Percentiles rank a stretch among this genome's conserved stretches.
Evolutionary conservation across 768 basidiomycete species (phyloP).

Genomic region (Cystofilobasidium capitatum): DNA sequence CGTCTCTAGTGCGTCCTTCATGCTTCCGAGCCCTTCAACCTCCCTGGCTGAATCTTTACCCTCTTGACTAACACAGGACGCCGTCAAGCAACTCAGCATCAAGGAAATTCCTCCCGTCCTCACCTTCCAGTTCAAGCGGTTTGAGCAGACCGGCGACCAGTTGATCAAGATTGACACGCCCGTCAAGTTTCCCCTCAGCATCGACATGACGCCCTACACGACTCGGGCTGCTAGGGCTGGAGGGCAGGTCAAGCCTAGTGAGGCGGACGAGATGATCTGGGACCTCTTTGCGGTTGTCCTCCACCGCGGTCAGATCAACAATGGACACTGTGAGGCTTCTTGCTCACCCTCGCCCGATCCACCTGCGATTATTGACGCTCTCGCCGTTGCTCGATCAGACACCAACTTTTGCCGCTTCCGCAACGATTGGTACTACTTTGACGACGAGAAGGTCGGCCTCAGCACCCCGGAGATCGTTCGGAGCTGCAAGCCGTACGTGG

Average conservation of each 20-base stretch:
- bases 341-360: too few relatives aligned
- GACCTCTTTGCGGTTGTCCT: slow-evolving; percentile 88
- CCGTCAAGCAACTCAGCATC: slow-evolving; percentile 75
- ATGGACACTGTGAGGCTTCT: slow-evolving; percentile 58
- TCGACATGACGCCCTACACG: slow-evolving; percentile 85
- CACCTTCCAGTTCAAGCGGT: slow-evolving; percentile 95
- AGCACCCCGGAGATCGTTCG: slow-evolving; percentile 14
- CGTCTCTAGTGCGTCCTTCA: slow-evolving; percentile 48
- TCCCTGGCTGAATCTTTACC: background rate
- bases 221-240: slow-evolving; percentile 38
- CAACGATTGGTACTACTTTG: slow-evolving; percentile 70
- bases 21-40: too few relatives aligned
- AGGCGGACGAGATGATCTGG: slow-evolving; percentile 53
- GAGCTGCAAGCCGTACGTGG: slow-evolving; percentile 13
- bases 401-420: slow-evolving; percentile 74
- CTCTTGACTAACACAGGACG: slow-evolving; percentile 47
- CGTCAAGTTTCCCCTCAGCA: slow-evolving; percentile 67
- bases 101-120: slow-evolving; percentile 77
- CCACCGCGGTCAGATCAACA: slow-evolving; percentile 88
- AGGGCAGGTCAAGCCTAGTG: slow-evolving; percentile 9
- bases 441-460: slow-evolving; percentile 22
- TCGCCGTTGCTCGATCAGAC: slow-evolving; percentile 36
- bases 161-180: slow-evolving; percentile 76
- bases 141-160: slow-evolving; percentile 55
- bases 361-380: background rate